phyloP scores from a whole-genome alignment of 345 rosid genomes.

The Limnanthes douglasii region DNA sequence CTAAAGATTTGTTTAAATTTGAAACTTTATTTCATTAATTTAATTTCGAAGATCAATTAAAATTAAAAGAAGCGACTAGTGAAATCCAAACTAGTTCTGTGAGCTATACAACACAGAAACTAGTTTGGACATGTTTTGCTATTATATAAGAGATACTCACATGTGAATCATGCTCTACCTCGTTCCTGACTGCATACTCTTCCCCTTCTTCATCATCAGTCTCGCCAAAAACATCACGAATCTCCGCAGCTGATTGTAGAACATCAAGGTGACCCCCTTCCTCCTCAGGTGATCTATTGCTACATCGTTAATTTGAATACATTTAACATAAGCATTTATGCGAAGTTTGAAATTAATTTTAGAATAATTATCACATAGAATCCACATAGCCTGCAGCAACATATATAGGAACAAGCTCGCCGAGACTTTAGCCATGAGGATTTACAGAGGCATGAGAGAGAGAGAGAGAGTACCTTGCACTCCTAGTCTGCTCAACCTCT shows the following conservation, averaged over 20 bases:
- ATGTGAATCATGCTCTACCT: constrained; percentile 45
- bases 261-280: constrained; percentile 53
- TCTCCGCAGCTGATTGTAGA: constrained; percentile 58
- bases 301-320: constrained; percentile 7
- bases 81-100: no score
- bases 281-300: constrained; percentile 43
- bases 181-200: constrained; percentile 51
- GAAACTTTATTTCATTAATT: no score
- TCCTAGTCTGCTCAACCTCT: constrained; percentile 74
- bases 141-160: no score
- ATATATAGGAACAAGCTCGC: not conserved
- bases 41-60: no score
- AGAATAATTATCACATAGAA: constrained; percentile 7
- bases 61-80: no score
- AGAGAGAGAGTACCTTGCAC: constrained; percentile 32
- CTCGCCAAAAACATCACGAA: constrained; percentile 97
- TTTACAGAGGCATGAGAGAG: no score
- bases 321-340: constrained; percentile 5
- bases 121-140: no score
- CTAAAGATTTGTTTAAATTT: no score
- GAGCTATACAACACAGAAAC: no score
- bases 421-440: not conserved
- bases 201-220: constrained; percentile 88
- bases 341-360: constrained; percentile 6
- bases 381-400: not conserved